phyloP scores from a whole-genome alignment of 2,329 filamentous ascomycete species.

The Orbilia ellipsospora region DNA sequence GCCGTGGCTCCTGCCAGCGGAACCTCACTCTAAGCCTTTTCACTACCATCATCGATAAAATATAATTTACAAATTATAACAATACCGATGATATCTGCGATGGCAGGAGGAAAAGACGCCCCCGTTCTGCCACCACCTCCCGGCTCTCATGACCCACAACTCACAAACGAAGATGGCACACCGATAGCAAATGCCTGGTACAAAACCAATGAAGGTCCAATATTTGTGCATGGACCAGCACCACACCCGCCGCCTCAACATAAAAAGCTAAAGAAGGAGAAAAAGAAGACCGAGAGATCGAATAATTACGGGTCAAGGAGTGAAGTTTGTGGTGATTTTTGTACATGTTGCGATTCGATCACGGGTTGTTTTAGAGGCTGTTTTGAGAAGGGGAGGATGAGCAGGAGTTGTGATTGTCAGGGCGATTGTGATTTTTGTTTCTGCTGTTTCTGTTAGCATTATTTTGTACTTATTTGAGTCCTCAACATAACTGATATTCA shows the following conservation, averaged over 20 bases:
- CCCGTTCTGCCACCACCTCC: not conserved
- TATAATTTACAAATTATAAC: too few relatives aligned
- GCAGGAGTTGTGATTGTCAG: not conserved
- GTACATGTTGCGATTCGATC: not conserved
- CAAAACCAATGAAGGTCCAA: not conserved
- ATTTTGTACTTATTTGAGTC: not conserved
- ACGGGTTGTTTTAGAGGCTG: not conserved
- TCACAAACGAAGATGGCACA: too few relatives aligned
- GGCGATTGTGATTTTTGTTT: constrained; percentile 5
- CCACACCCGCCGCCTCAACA: not conserved
- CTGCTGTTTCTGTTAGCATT: not conserved
- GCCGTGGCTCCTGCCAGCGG: too few relatives aligned
- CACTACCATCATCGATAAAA: too few relatives aligned
- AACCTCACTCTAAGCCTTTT: too few relatives aligned
- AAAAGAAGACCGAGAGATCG: not conserved
- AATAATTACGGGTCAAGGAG: not conserved
- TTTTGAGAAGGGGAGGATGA: not conserved
- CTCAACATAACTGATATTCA: too few relatives aligned
- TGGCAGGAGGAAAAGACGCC: not conserved
- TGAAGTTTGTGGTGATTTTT: not conserved
- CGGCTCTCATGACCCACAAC: not conserved
- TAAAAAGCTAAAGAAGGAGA: not conserved
- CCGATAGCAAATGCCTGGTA: too few relatives aligned
- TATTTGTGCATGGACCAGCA: not conserved
- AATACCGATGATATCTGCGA: not conserved